Evolutionary conservation across 768 basidiomycete species (phyloP), one percentile per base, ranked within the genome.

Genomic region (Saitozyma sp.): DNA sequence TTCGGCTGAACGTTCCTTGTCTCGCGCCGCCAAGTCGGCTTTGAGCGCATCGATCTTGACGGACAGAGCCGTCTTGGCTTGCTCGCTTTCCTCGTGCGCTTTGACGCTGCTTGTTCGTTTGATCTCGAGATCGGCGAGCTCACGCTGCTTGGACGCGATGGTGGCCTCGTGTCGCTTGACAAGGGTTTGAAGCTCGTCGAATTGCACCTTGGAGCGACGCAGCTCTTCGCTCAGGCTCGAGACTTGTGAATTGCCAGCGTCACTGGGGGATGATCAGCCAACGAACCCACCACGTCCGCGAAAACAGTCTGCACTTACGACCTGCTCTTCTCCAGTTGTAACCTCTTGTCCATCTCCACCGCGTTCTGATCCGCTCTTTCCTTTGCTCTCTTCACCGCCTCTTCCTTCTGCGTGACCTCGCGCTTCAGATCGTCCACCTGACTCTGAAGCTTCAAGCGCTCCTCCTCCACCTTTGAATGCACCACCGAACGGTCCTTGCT

Each of bases 121-220:
- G 5, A 58, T 37, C 49, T 74, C 59, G 14, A 70, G 65, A 7
- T 71, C 60, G 56, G 67, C 40, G 8, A 73, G 60, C 8, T 71
- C 67, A 8, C 61, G 59, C 58, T 74, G 74, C 19, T 91, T 81
- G 9, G 82, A 80, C 5, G 81, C 70, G n/a, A 89, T 83, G 20
- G 89, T 87, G 2, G 85, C 84, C 51, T 93, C 91, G 77, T 89
- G 91, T 79, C 84, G 85, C 81, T 88, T 84, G 70, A 92, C 85
- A 82, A 88, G 88, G 29, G 88, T 85, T n/a, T 86, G 84, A 68
- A 95, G 80, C 74, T 92, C 89, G 1, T 86, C 82, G 0, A 92
- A 82, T 68, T 95, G 90, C 49, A 88, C 87, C 73, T 88, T 90
- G 9, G 86, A 81, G 50, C 88, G 85, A 11, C 89, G 86, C 9